Base-by-base conservation (phyloP, 108 stramenopile genomes). In the Cyclotella cryptica region DNA sequence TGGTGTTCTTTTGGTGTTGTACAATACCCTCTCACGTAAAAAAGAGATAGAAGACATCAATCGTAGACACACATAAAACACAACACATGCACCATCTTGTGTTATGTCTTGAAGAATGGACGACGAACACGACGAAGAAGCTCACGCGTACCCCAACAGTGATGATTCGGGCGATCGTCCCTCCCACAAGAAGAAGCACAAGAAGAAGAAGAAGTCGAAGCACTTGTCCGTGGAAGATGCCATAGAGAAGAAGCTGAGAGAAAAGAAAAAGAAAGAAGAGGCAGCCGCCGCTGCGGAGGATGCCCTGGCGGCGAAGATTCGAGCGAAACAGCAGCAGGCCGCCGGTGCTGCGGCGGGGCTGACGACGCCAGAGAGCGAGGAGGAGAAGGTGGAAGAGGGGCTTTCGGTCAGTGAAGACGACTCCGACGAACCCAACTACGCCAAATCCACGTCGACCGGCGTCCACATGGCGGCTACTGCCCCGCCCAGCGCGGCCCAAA, bases 161-260 rank as follows among this genome's bases (percentile, higher is more conserved):
- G 47, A 49, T 1, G 47, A 49, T n/a, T 49, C 47, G 9, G 15
- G 3, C 47, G n/a, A 17, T 7, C 18, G 9, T n/a, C n/a, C 30
- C 39, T 51, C 49, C n/a, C 66, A 49, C 17, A 76, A 60, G 53
- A 76, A 68, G 74, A 44, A 72, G 40, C 66, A 79, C 26, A 35
- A 60, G 7, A 47, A 29, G 1, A 65, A 47, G 39, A 72, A 65
- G 44, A 78, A 71, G 21, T 59, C n/a, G 10, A 63, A 62, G 21
- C 35, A 27, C 22, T 26, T 45, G 64, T 21, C 64, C 11, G 74
- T 35, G 8, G 74, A 55, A 29, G 53, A 66, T 66, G 74, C 64
- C n/a, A 47, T 66, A n/a, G 78, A 79, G 19, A 41, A 68, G 35
- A 78, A 71, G 42, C 19, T 67, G 5, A 40, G 44, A 1, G 47